Base-by-base conservation (phyloP, 2,329 filamentous ascomycete genomes). In the Cladorrhinum sp. region DNA sequence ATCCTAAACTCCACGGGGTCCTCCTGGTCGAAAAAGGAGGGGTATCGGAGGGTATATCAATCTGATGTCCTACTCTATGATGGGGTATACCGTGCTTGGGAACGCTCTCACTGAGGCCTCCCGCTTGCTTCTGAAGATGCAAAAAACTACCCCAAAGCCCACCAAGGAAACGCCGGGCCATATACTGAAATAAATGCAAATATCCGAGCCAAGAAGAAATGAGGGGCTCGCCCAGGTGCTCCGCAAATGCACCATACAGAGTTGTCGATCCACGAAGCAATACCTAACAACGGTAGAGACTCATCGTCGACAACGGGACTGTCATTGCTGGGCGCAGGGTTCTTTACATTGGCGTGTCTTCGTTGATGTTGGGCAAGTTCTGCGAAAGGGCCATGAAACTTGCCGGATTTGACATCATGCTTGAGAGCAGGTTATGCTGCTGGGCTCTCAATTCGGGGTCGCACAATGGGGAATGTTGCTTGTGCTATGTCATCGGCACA, bases 381-480 rank as follows among this genome's bases (percentile, higher is more conserved):
- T 71, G 67, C 58, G 66, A 66, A 46, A 69, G 58, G 7, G 67
- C 67, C 18, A 69, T 61, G 36, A 68, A 62, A 9, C 63, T 58
- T n/a, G 66, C 64, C 16, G 67, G 67, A 21, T 68, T 67, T 26
- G 65, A 70, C 21, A 73, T 72, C 64, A 75, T 71, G 5, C 70
- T 70, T 4, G 73, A 71, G 24, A 75, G 62, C 6, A 74, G 64
- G 26, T 71, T 75, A 57, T 75, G 73, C 53, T 75, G 74, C 55
- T 75, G 73, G 3, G 71, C 76, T 66, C 84, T 79, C 59, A 85
- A 85, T 64, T 96, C 92, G 0, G 92, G 92, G 71, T 96, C 96
- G 79, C 93, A 97, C 57, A 90, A 89, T 23, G 92, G 89, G 12
- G 92, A 95, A 74, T 97, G 89, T 65, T 88, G 86, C 75, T 91